phyloP scores from a whole-genome alignment of 2,329 filamentous ascomycete species.

The Colletotrichum filicis region DNA sequence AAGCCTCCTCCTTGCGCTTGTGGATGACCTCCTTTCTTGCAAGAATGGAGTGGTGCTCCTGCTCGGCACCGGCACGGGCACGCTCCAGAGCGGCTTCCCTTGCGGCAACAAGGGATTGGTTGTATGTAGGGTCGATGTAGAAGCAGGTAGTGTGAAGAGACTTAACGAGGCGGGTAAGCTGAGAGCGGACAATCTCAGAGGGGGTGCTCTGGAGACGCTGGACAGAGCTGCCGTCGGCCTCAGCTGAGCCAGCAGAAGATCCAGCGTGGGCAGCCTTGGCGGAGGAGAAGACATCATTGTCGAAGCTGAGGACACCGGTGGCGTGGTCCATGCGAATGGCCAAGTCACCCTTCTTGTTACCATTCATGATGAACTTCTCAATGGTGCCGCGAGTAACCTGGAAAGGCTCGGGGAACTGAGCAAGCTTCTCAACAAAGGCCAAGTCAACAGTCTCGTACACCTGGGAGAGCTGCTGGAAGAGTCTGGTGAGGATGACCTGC shows the following conservation, averaged over 20 bases:
- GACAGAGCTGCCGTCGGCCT: conserved; percentile 84
- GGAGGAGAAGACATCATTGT: conserved; percentile 98
- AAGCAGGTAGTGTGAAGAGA: conserved; percentile 93
- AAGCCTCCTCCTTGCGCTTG: conserved; percentile 96
- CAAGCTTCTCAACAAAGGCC: conserved; percentile 90
- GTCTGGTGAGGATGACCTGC: conserved; percentile 96
- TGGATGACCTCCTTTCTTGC: conserved; percentile 91
- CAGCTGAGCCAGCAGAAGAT: conserved; percentile 86
- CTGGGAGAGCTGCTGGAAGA: conserved; percentile 99
- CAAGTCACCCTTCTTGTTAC: conserved; percentile 99
- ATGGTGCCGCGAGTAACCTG: conserved; percentile 91
- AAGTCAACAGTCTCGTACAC: conserved; percentile 99
- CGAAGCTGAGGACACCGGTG: conserved; percentile 94
- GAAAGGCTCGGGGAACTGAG: conserved; percentile 96
- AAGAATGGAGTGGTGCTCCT: conserved; percentile 89
- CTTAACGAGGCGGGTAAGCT: conserved; percentile 91
- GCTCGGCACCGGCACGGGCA: conserved; percentile 87
- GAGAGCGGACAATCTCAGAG: conserved; percentile 95
- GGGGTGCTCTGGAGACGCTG: conserved; percentile 98
- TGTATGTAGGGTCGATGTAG: conserved; percentile 93
- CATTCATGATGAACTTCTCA: conserved; percentile 99
- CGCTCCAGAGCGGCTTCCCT: conserved; percentile 84
- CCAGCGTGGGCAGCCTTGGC: conserved; percentile 91
- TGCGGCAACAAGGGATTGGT: conserved; percentile 81
- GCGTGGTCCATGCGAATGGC: conserved; percentile 97